Conservation (phyloP, 2,329 filamentous ascomycete species). For the Macrophomina pseudophaseolina region DNA sequence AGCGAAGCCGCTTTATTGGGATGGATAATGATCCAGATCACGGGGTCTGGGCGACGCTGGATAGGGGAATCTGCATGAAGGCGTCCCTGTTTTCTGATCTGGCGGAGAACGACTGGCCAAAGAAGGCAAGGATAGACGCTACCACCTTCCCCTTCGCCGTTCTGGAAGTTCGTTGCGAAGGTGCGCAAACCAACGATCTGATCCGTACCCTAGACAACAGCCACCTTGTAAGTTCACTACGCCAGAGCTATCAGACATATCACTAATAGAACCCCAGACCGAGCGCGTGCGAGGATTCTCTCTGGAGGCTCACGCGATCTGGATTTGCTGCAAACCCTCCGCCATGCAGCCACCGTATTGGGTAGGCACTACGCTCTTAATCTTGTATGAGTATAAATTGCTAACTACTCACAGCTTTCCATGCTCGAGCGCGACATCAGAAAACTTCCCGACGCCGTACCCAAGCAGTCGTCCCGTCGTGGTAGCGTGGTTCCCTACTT, state of each 20-base stretch:
- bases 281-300: conserved; percentile 61
- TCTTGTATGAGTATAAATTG: conserved; percentile 13
- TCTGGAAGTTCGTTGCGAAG: conserved; percentile 57
- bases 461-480: conserved; percentile 35
- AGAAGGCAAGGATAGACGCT: conserved; percentile 34
- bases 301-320: conserved; percentile 59
- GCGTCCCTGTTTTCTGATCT: conserved; percentile 37
- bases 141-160: conserved; percentile 57
- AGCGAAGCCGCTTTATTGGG: conserved; percentile 55
- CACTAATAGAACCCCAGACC: conserved; percentile 34
- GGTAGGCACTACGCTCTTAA: conserved; percentile 36
- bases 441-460: conserved; percentile 53
- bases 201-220: conserved; percentile 52
- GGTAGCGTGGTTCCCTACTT: conserved; percentile 30
- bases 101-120: conserved; percentile 39
- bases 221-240: conserved; percentile 48
- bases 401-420: conserved; percentile 38
- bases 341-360: conserved; percentile 56
- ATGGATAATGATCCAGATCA: conserved; percentile 50
- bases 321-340: conserved; percentile 51
- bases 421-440: conserved; percentile 57
- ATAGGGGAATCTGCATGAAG: conserved; percentile 53
- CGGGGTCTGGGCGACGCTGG: conserved; percentile 55
- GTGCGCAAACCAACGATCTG: conserved; percentile 44
- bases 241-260: background rate